A percentile compares a stretch with the other conserved stretches of the same genome.
Evolutionary conservation across 108 stramenopile genomes (phyloP).

Genomic region (Pseudonitzschia multiseries): DNA sequence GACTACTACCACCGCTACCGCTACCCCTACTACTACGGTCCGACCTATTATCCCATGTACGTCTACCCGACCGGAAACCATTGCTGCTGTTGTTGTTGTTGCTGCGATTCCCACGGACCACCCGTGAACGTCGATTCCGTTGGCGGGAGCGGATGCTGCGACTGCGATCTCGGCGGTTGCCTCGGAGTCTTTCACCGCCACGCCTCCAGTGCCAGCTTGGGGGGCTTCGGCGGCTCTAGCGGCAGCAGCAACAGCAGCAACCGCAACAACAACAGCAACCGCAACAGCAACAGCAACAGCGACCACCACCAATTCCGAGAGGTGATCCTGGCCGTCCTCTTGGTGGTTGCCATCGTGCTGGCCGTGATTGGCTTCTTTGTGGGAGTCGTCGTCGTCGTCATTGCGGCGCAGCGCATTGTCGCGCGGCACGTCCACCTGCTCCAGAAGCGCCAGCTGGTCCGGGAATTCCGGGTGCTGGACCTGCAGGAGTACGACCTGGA

Average conservation of each 20-base stretch:
- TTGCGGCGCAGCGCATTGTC: slow-evolving; percentile 21
- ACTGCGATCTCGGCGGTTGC: slow-evolving; percentile 5
- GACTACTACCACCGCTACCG: not conserved
- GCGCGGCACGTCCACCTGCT: slow-evolving; percentile 24
- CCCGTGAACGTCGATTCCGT: not conserved
- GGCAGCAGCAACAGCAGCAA: slow-evolving; percentile 7
- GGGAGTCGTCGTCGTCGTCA: slow-evolving; percentile 14
- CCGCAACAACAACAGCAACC: slow-evolving; percentile 4
- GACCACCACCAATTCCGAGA: not conserved
- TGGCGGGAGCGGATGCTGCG: not conserved
- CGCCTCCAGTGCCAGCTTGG: too few relatives aligned
- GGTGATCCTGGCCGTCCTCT: slow-evolving; percentile 15
- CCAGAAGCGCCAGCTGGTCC: slow-evolving; percentile 27
- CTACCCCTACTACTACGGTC: not conserved
- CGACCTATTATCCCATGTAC: not conserved
- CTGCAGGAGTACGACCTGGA: slow-evolving; percentile 29
- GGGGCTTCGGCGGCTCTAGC: not conserved
- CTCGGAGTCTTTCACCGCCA: not conserved
- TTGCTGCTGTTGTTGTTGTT: slow-evolving; percentile 17
- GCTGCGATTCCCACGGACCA: slow-evolving; percentile 5
- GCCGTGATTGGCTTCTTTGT: slow-evolving; percentile 30
- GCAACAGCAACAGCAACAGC: slow-evolving; percentile 1
- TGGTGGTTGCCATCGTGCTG: slow-evolving; percentile 28
- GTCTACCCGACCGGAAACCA: slow-evolving; percentile 3
- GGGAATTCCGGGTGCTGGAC: slow-evolving; percentile 27